Evolutionary conservation across 1,139 yeast species (phyloP).

Genomic region (Kodamaea sp.): DNA sequence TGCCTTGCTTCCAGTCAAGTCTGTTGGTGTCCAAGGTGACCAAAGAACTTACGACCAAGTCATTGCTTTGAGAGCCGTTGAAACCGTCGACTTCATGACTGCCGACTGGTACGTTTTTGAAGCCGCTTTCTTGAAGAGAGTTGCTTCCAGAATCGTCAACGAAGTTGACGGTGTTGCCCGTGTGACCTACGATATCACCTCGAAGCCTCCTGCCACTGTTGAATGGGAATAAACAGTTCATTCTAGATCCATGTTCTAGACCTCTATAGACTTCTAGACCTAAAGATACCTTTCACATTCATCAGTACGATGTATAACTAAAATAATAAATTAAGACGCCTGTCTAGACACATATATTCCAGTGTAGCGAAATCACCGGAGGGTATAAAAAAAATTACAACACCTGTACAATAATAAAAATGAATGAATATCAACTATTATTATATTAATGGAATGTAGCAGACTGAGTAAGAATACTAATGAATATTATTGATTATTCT

Average conservation of each 20-base stretch:
- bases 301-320: not conserved
- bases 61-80: conserved; percentile 97
- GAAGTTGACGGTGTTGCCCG: conserved; percentile 99
- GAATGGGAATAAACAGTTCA: conserved; percentile 83
- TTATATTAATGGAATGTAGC: no score
- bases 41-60: conserved; percentile 99
- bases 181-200: conserved; percentile 97
- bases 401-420: not conserved
- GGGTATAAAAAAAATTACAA: not conserved
- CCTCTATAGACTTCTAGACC: no score
- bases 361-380: no score
- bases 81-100: conserved; percentile 98
- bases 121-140: conserved; percentile 86
- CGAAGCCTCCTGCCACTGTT: conserved; percentile 99
- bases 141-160: conserved; percentile 94
- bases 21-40: conserved; percentile 99
- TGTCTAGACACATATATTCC: no score
- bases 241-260: no score
- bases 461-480: no score
- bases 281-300: no score
- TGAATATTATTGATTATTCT: no score
- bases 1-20: conserved; percentile 91
- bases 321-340: not conserved
- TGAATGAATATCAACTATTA: no score
- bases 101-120: conserved; percentile 99